Conservation (phyloP, 805 yeast species). For the Metschnikowia peoriensis region DNA sequence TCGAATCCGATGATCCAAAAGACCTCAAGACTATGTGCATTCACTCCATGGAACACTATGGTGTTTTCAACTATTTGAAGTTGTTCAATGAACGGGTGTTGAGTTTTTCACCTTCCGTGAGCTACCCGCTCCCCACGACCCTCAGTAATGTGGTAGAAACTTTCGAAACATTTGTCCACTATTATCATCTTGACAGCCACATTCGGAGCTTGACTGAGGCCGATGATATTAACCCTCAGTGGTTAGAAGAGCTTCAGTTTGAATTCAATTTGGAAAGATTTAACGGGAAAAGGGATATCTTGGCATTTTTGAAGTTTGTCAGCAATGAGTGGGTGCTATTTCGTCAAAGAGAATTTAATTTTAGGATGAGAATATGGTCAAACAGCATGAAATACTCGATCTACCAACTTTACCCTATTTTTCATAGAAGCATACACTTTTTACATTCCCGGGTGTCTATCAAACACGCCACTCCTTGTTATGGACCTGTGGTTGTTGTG, state of each 20-base stretch:
- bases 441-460: slow-evolving; percentile 80
- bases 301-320: slow-evolving; percentile 36
- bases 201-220: slow-evolving; percentile 24
- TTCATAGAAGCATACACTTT: slow-evolving; percentile 76
- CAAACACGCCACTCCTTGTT: slow-evolving; percentile 85
- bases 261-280: slow-evolving; percentile 27
- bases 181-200: slow-evolving; percentile 18
- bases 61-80: slow-evolving; percentile 34
- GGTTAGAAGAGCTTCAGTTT: slow-evolving; percentile 27
- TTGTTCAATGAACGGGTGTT: slow-evolving; percentile 52
- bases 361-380: slow-evolving; percentile 48
- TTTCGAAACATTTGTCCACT: slow-evolving; percentile 37
- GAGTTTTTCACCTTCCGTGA: slow-evolving; percentile 84
- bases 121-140: slow-evolving; percentile 67
- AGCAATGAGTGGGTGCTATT: slow-evolving; percentile 37
- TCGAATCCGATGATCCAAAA: slow-evolving; percentile 12
- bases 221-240: slow-evolving; percentile 26
- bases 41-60: slow-evolving; percentile 27
- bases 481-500: slow-evolving; percentile 82
- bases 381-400: slow-evolving; percentile 35
- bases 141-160: slow-evolving; percentile 53
- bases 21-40: slow-evolving; percentile 18
- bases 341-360: slow-evolving; percentile 50
- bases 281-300: slow-evolving; percentile 31
- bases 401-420: slow-evolving; percentile 42